Percentiles rank a stretch among this genome's conserved stretches.
Conservation (phyloP, 1,139 yeast species). For the Zygoascus meyerae region DNA sequence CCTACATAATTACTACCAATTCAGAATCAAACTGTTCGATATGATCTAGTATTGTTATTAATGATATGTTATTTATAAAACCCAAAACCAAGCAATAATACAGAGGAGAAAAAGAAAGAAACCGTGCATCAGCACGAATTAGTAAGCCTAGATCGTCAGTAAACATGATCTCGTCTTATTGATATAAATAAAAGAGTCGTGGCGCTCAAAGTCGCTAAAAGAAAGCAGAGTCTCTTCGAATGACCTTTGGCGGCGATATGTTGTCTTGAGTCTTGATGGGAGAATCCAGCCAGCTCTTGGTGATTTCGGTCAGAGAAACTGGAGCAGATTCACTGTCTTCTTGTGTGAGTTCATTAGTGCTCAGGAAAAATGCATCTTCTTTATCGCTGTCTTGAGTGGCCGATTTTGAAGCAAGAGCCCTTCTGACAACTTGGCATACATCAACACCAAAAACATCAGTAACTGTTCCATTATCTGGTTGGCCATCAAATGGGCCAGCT, state of each 20-base stretch:
- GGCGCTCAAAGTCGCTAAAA: constrained; percentile 1
- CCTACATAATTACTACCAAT: no score
- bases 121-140: background rate
- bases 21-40: no score
- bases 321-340: background rate
- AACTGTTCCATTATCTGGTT: constrained; percentile 22
- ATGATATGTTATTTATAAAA: no score
- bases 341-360: background rate
- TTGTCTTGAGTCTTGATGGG: constrained; percentile 29
- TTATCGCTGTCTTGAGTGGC: constrained; percentile 5
- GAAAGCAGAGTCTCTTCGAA: constrained; percentile 13
- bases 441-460: constrained; percentile 53
- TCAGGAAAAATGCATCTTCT: background rate
- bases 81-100: background rate
- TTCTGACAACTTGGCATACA: constrained; percentile 49
- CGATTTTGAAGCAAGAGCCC: constrained; percentile 36
- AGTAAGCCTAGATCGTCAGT: no score
- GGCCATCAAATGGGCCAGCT: constrained; percentile 19
- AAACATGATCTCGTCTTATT: background rate
- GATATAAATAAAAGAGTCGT: background rate
- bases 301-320: background rate
- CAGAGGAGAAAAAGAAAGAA: constrained; percentile 9
- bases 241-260: constrained; percentile 22
- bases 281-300: constrained; percentile 21
- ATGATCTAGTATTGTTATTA: no score